Conservation (phyloP, 106 monocot genomes). For the Xerophyta viscosa region DNA sequence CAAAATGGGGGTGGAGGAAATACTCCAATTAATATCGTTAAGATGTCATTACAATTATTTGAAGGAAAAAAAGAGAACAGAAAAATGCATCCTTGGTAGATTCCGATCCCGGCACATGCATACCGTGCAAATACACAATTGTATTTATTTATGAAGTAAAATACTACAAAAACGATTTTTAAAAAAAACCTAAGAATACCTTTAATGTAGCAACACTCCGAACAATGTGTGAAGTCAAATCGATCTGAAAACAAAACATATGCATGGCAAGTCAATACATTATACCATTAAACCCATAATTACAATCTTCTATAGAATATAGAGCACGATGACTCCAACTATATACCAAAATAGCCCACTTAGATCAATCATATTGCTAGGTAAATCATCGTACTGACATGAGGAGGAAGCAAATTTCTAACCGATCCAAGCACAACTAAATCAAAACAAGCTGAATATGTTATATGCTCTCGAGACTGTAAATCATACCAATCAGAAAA, state of each 20-base stretch:
- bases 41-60: background rate
- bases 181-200: constrained; percentile 13
- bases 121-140: no score
- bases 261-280: no score
- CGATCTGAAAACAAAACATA: constrained; percentile 37
- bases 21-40: background rate
- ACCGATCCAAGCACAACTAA: no score
- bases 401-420: no score
- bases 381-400: no score
- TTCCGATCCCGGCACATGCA: no score
- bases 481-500: no score
- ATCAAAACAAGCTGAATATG: no score
- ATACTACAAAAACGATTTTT: background rate
- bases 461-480: no score
- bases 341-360: background rate
- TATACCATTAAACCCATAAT: no score
- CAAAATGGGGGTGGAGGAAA: constrained; percentile 9
- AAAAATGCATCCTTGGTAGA: background rate
- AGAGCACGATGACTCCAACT: no score
- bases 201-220: constrained; percentile 43
- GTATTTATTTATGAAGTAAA: background rate
- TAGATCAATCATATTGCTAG: background rate
- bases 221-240: constrained; percentile 66
- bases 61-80: background rate
- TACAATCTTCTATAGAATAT: no score